phyloP scores from a whole-genome alignment of 2,329 filamentous ascomycete species.

The Aspergillus fijiensis region DNA sequence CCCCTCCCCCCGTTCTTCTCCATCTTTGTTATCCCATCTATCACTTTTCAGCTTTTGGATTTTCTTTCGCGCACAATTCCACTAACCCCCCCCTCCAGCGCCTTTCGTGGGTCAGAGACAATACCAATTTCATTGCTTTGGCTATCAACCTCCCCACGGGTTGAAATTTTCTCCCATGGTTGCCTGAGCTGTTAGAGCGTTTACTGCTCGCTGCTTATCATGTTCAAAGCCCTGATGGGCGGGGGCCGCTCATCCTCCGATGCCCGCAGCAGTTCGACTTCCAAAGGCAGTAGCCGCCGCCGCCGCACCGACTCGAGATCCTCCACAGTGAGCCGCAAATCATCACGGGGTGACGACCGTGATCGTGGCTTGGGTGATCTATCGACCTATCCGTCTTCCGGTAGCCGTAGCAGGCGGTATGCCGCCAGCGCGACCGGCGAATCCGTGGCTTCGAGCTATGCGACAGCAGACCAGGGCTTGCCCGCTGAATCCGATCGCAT shows the following conservation, averaged over 20 bases:
- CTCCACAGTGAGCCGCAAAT: slow-evolving; percentile 39
- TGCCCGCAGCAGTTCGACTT: slow-evolving; percentile 34
- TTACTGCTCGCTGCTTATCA: slow-evolving; percentile 33
- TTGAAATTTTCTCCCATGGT: slow-evolving; percentile 29
- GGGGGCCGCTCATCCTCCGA: slow-evolving; percentile 37
- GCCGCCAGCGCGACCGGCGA: slow-evolving; percentile 30
- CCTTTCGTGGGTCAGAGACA: background rate
- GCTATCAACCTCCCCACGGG: background rate
- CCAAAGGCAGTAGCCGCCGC: slow-evolving; percentile 33
- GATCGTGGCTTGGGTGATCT: slow-evolving; percentile 41
- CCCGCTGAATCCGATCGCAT: slow-evolving; percentile 29
- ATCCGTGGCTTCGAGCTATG: slow-evolving; percentile 38
- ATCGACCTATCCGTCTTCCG: slow-evolving; percentile 27
- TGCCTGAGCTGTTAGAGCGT: slow-evolving; percentile 22
- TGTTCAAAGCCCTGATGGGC: slow-evolving; percentile 42
- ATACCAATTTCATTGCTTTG: background rate
- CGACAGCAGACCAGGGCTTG: slow-evolving; percentile 39
- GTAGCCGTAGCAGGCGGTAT: slow-evolving; percentile 27
- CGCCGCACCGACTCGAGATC: slow-evolving; percentile 30
- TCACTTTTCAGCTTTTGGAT: background rate
- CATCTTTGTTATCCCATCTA: background rate
- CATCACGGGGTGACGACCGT: slow-evolving; percentile 49
- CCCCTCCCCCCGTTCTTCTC: background rate
- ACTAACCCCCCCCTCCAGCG: background rate
- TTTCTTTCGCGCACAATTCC: background rate